A percentile compares a stretch with the other conserved stretches of the same genome.
These are phyloP conservation scores for Globisporangium irregulare DNA, from an alignment of 352 stramenopile species.

Conservation along the genomic window DNA sequence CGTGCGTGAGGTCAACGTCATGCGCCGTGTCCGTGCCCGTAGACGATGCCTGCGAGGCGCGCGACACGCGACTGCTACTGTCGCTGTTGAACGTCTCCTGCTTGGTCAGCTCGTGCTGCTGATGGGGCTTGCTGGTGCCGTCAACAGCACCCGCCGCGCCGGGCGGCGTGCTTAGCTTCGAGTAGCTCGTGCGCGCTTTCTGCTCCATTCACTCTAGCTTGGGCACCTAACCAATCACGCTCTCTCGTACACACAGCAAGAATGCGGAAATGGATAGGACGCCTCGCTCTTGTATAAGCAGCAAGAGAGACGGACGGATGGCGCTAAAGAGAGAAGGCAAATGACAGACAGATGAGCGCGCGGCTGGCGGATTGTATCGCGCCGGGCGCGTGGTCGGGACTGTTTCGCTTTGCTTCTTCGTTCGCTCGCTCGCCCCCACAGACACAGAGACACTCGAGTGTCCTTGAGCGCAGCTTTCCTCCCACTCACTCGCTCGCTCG, in stretches of 20 bases:
- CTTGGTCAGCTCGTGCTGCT: constrained; percentile 16
- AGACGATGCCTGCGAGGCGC: constrained; percentile 11
- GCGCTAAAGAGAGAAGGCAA: background rate
- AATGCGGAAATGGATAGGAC: background rate
- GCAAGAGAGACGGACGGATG: background rate
- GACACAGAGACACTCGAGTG: background rate
- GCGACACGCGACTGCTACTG: constrained; percentile 14
- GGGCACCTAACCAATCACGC: background rate
- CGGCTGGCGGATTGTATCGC: background rate
- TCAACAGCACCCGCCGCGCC: background rate
- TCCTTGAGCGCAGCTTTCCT: background rate
- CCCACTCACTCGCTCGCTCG: background rate
- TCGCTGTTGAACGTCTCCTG: constrained; percentile 45
- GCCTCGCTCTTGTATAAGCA: background rate
- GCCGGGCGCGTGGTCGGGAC: background rate
- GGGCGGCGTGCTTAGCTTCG: constrained; percentile 41
- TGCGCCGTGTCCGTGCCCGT: constrained; percentile 12
- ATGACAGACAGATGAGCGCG: background rate
- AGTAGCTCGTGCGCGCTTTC: constrained; percentile 23
- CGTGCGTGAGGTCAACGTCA: constrained; percentile 16
- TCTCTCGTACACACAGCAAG: background rate
- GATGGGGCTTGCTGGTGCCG: background rate
- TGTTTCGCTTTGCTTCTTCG: background rate
- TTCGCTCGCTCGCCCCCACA: background rate
- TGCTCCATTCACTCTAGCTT: background rate